Evolutionary conservation across 1,139 yeast species (phyloP), one percentile per base, ranked within the genome.

Genomic region (Zygoascus meyerae): DNA sequence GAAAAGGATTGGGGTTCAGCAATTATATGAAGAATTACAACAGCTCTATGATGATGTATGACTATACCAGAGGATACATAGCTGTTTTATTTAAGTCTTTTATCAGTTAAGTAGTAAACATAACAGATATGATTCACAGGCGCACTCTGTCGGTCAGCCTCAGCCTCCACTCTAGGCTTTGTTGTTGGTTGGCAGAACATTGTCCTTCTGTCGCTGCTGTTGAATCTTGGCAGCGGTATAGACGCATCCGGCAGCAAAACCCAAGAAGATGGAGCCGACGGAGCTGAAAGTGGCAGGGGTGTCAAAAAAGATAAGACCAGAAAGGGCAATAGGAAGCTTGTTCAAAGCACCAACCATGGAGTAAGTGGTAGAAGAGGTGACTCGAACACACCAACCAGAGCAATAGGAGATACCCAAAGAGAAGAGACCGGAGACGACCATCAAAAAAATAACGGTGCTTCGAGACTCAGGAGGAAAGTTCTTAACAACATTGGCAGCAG

Each of bases 341-440:
- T 92, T 92, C 69, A 92, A 79, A 47, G 98, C 98, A 65, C 98
- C 98, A 54, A 92, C 97, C 98, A 92, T 92, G 46, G 96, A 86
- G 73, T 92, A 92, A 48, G 98, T 92, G 50, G 98, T 92, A 31
- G 97, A 89, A 15, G 97, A 87, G 40, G 98, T 94, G 55, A 90
- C 97, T 73, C 98, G 86, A 54, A 92, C 95, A 79, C 98, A 92
- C 98, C 98, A 92, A 52, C 97, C 98, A 29, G 97, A 87, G 69
- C 97, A 87, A 77, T 94, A 92, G 41, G 97, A 89, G 65, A 94
- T 92, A 70, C 95, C 97, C 49, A 92, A 95, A 31, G 97, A 84
- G 38, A 95, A 84, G 57, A 86, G 77, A 67, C 98, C 98, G 40
- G 97, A 86, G 62, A 90, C 77, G 55, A 92, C 62, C 95, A 94